These are phyloP conservation scores for Vigna hirtella DNA, from an alignment of 306 rosid genomes.

Conservation along the genomic window DNA sequence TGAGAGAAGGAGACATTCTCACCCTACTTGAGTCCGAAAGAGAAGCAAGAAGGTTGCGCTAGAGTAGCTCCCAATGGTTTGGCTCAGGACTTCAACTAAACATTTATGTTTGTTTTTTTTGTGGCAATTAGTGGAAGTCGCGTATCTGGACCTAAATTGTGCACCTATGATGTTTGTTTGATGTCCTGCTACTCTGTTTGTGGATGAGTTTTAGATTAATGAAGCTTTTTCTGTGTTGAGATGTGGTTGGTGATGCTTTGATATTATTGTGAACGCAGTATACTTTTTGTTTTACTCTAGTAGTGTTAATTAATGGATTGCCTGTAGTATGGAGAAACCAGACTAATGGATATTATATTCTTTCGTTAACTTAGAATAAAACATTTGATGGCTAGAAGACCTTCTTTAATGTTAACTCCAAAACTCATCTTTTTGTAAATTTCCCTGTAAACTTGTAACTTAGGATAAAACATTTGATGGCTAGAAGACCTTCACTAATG, in stretches of 20 bases:
- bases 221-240: not conserved
- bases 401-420: too few relatives aligned
- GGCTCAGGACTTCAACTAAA: not conserved
- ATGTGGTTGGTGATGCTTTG: not conserved
- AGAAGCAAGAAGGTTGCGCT: constrained; percentile 25
- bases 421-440: too few relatives aligned
- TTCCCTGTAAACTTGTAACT: too few relatives aligned
- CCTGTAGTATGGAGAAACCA: too few relatives aligned
- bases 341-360: too few relatives aligned
- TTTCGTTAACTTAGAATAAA: too few relatives aligned
- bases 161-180: not conserved
- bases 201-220: not conserved
- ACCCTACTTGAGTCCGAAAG: constrained; percentile 7
- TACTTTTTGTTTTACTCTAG: not conserved
- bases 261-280: not conserved
- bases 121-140: not conserved
- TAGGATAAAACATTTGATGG: too few relatives aligned
- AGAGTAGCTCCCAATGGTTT: not conserved
- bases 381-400: too few relatives aligned
- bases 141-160: not conserved
- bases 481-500: too few relatives aligned
- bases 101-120: not conserved
- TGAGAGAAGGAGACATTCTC: constrained; percentile 21
- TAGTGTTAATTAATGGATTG: not conserved
- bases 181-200: not conserved